Base-by-base conservation (phyloP, 164 flowering plant species). In the Vitis amurensis region DNA sequence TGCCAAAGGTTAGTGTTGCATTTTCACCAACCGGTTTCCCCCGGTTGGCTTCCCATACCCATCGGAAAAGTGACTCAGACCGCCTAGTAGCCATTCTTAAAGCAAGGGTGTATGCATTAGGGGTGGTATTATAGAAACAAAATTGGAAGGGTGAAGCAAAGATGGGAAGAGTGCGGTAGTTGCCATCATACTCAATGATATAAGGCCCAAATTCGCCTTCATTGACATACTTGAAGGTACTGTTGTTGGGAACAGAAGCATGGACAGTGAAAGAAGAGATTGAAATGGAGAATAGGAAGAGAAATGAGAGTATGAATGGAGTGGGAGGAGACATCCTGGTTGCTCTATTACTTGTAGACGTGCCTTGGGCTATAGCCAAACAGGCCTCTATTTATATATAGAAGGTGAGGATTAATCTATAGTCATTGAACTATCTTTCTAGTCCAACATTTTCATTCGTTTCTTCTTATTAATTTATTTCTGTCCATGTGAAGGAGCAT, bases 11-110 rank as follows among this genome's bases (percentile, higher is more conserved):
- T 7, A 82, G 59, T 1, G 77, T 73, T 49, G 85, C 78, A 16
- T 76, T 76, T n/a, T 76, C 82, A 4, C 77, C 63, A 9, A 80
- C 83, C 0, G 82, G 82, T 19, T 58, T 57, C 30, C 53, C 65
- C 1, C 76, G 83, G 61, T 81, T 81, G 48, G 84, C 84, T 1
- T 78, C 81, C 84, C 84, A 81, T 9, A 78, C 81, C 80, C 80
- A 81, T 8, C 80, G 73, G 76, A 75, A 65, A 13, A 56, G 59
- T 27, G 76, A 30, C n/a, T 65, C 73, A 3, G 74, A 73, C 13
- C 53, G 69, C 50, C 27, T 17, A 23, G 59, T 17, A 10, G 68
- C 49, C 49, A 55, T 27, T 1, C 74, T 67, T 1, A 75, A 51
- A 10, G 76, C 82, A 10, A 82, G 69, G 11, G 64, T 73, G 77